Evolutionary conservation across 345 rosid species (phyloP), one percentile per base, ranked within the genome.

Genomic region (Rhodamnia argentea): DNA sequence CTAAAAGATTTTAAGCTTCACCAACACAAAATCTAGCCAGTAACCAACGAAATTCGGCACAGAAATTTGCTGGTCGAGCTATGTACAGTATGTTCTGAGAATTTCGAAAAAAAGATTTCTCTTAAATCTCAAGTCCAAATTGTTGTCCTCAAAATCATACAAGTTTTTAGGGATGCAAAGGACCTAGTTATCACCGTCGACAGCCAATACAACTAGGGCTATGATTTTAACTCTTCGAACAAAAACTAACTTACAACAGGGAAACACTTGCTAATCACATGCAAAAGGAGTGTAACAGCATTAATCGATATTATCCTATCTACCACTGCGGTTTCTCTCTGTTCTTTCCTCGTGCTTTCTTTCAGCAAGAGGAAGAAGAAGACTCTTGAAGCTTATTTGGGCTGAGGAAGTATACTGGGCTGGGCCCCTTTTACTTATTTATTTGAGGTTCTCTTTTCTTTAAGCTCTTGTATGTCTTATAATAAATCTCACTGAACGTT

Each of bases 201-300:
- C n/a, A 60, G 37, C 8, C 70, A 60, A 60, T 18, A 59, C 15
- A 59, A 32, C 32, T 59, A 13, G 37, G 37, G 37, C 70, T 60
- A 60, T 37, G 18, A n/a, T 7, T 6, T 60, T n/a, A 13, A n/a
- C 37, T 60, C 9, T 37, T 1, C 32, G 13, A 26, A 26, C 29
- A 58, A 58, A n/a, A 58, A 58, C 15, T 11, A 2, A 58, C 0
- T 26, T 58, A 26, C 62, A 2, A 58, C 29, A n/a, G n/a, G 29
- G 62, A 58, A 58, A 60, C 70, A 13, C 70, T 27, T 60, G 6
- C 18, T 9, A 13, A 60, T 60, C 70, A n/a, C 70, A 60, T 13
- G 32, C 70, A n/a, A 0, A 29, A n/a, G 18, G 7, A 16, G 0
- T 60, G 13, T 60, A 12, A 16, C 37, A 18, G 8, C 4, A n/a